phyloP scores from a whole-genome alignment of 768 basidiomycete species.

The Phlebiopsis gigantea region DNA sequence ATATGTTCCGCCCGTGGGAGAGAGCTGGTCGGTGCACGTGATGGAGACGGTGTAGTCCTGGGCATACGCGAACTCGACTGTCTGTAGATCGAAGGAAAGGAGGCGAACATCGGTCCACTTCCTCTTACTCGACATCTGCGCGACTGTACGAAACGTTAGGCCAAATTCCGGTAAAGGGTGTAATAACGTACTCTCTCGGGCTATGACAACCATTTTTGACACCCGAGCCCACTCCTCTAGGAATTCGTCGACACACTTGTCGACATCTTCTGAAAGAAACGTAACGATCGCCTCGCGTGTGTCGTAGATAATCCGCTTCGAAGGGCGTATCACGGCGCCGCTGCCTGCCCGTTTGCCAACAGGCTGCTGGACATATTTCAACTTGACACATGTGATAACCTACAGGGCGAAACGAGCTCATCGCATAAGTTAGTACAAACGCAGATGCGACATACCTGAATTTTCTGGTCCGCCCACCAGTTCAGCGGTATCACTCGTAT shows the following conservation, averaged over 20 bases:
- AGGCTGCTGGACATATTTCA: conserved; percentile 86
- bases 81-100: conserved; percentile 86
- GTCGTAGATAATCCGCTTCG: conserved; percentile 86
- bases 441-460: conserved; percentile 32
- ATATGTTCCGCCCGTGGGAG: conserved; percentile 63
- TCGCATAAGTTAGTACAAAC: background rate
- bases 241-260: conserved; percentile 87
- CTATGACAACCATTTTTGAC: conserved; percentile 91
- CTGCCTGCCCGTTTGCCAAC: conserved; percentile 63
- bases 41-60: conserved; percentile 72
- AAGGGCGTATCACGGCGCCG: conserved; percentile 67
- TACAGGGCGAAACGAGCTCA: conserved; percentile 22
- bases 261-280: conserved; percentile 81
- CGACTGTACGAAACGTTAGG: conserved; percentile 43
- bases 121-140: conserved; percentile 71
- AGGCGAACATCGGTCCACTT: conserved; percentile 74
- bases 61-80: conserved; percentile 85
- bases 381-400: conserved; percentile 86
- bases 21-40: conserved; percentile 72
- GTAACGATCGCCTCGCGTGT: conserved; percentile 84
- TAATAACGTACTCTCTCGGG: conserved; percentile 68
- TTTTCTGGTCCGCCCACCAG: conserved; percentile 85
- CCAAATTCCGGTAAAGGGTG: too few relatives aligned
- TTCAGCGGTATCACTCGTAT: conserved; percentile 84
- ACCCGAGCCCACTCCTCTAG: conserved; percentile 90